Evolutionary conservation across 257 asterid genomes (phyloP), one percentile per base, ranked within the genome.

Genomic region (Fraxinus pennsylvanica): DNA sequence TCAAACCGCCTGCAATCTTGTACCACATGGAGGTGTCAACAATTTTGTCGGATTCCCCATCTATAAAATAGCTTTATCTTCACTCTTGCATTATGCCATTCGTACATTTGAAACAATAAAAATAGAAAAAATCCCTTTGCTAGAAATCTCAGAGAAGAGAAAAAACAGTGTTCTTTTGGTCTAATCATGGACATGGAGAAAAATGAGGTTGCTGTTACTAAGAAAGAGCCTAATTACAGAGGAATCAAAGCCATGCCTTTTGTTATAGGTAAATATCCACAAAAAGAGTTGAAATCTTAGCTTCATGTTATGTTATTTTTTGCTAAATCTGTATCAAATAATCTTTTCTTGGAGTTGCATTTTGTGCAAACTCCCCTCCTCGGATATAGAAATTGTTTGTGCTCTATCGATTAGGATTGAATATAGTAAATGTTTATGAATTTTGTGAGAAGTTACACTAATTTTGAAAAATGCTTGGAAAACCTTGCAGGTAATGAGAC

Each of bases 201-300:
- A 38, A 68, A 25, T 33, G 85, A 77, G 43, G 68, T 30, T 73
- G 22, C 21, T 38, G 33, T 67, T 21, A 41, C 79, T 13, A 77
- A 87, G 32, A 76, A 80, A 35, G 91, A 89, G 54, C 89, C 82
- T 19, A 88, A 88, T 29, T 84, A 86, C 25, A 86, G 89, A 84
- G 98, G 98, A 84, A 77, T 92, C 74, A 92, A 76, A 74, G 94
- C 96, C 79, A 93, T 93, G 98, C 98, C 98, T 5, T 93, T 76
- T 39, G 88, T 93, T 1, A 90, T 93, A 39, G 98, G 98, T 93
- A 17, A 66, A 41, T 0, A 41, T 57, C 5, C 3, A 27, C 15
- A n/a, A 54, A 32, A 1, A 39, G 13, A 50, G 59, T 21, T 10
- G 21, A 43, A 43, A 10, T 72, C 21, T 25, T 27, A 12, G 63